Evolutionary conservation across 257 asterid genomes (phyloP), one percentile per base, ranked within the genome.

Genomic region (Vinca minor): DNA sequence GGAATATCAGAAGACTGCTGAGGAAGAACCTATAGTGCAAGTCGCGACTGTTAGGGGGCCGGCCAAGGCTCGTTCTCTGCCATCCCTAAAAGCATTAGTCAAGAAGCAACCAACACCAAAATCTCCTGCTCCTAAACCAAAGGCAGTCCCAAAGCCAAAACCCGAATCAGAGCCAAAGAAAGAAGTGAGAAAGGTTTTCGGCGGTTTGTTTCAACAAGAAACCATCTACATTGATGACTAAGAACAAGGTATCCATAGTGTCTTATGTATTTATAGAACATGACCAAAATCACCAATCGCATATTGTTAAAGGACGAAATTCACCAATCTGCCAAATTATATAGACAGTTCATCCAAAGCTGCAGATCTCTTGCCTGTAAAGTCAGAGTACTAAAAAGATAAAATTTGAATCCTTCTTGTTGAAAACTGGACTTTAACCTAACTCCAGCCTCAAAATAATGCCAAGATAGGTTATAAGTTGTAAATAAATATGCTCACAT

Each of bases 141-240:
- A 65, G 74, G 77, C 35, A 64, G 65, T 46, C 5, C 69, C 85
- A 4, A 77, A 85, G 65, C 78, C 88, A 5, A 78, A 73, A 55
- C 69, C 78, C 35, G 78, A 84, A 63, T 32, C 85, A 11, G 92
- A 81, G 70, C 35, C 81, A 53, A 69, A 73, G 83, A 79, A 56
- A 49, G 87, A 91, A 74, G 86, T 83, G 38, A 81, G 94, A 71
- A 84, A 91, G 71, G 81, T 88, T 52, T 88, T 91, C 74, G 96
- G 98, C 2, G 98, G 96, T 25, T 69, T 88, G 73, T 91, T 91
- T 81, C 67, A 83, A 83, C 98, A 91, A 76, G 96, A 91, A 81
- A 91, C 96, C 76, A 88, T 91, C 79, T 91, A 91, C 62, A 77
- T 89, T 7, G 98, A 88, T 69, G 95, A 86, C 70, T 85, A 70